phyloP scores from a whole-genome alignment of 305 asterid genomes.

The Fraxinus albicans region DNA sequence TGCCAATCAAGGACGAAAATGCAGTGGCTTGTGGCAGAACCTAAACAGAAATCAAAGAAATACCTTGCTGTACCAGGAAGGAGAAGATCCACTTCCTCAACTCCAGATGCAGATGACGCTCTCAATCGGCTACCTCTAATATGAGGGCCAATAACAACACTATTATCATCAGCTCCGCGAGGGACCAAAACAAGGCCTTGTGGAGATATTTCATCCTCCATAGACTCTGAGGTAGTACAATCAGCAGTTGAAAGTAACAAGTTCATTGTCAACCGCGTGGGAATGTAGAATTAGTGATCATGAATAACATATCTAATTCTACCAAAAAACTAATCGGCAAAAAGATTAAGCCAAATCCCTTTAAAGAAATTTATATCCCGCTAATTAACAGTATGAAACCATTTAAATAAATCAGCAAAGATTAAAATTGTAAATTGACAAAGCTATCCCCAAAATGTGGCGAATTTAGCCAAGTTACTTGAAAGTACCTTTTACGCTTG shows the following conservation, averaged over 20 bases:
- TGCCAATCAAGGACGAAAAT: background rate
- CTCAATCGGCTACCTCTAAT: conserved; percentile 85
- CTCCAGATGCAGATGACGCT: conserved; percentile 83
- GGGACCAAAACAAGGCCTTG: conserved; percentile 94
- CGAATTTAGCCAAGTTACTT: background rate
- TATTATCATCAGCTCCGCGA: conserved; percentile 58
- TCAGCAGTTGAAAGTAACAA: conserved; percentile 22
- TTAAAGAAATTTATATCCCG: background rate
- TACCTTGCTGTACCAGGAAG: conserved; percentile 99
- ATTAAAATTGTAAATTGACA: background rate
- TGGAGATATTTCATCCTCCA: conserved; percentile 93
- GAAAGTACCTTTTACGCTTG: background rate
- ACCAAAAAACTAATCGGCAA: background rate
- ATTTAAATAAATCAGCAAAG: background rate
- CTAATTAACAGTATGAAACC: background rate
- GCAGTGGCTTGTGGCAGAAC: background rate
- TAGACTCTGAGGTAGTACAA: conserved; percentile 46
- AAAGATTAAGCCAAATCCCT: background rate
- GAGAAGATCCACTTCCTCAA: conserved; percentile 93
- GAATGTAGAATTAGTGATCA: background rate
- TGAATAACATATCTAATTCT: background rate
- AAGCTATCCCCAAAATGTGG: background rate
- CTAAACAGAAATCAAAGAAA: background rate
- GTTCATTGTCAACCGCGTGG: background rate
- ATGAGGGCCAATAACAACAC: conserved; percentile 79